Evolutionary conservation across 108 stramenopile species (phyloP).

Genomic region (Hondaea fermentalgiana): DNA sequence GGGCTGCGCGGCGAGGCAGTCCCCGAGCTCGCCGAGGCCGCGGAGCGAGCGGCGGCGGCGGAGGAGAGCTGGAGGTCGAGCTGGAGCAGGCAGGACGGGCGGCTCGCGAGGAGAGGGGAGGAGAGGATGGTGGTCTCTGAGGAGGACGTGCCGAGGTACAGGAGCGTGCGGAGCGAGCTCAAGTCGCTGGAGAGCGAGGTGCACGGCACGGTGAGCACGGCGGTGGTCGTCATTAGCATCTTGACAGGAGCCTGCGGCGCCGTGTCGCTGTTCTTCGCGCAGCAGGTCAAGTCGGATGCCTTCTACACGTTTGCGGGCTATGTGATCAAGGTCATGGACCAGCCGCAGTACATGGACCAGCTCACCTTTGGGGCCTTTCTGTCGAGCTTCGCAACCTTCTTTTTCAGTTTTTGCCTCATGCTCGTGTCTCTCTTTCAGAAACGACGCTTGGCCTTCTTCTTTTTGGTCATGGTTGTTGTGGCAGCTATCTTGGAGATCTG

Average conservation of each 20-base stretch:
- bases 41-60: too few species aligned
- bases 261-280: background rate
- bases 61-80: too few species aligned
- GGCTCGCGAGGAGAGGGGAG: too few species aligned
- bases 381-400: background rate
- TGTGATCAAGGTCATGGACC: background rate
- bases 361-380: background rate
- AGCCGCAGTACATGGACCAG: background rate
- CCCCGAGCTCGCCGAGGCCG: too few species aligned
- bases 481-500: background rate
- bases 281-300: background rate
- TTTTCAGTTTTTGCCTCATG: background rate
- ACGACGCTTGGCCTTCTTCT: background rate
- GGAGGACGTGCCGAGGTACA: background rate
- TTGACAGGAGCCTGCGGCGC: background rate
- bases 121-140: too few species aligned
- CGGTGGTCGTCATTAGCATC: background rate
- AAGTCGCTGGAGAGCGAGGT: background rate
- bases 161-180: background rate
- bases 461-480: background rate
- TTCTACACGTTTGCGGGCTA: background rate
- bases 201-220: background rate
- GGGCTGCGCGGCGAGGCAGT: too few species aligned
- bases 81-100: too few species aligned
- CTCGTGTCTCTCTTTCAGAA: background rate